Percentiles rank a stretch among this genome's conserved stretches.
phyloP scores from a whole-genome alignment of 768 basidiomycete species.

The Leccinellum luteum region DNA sequence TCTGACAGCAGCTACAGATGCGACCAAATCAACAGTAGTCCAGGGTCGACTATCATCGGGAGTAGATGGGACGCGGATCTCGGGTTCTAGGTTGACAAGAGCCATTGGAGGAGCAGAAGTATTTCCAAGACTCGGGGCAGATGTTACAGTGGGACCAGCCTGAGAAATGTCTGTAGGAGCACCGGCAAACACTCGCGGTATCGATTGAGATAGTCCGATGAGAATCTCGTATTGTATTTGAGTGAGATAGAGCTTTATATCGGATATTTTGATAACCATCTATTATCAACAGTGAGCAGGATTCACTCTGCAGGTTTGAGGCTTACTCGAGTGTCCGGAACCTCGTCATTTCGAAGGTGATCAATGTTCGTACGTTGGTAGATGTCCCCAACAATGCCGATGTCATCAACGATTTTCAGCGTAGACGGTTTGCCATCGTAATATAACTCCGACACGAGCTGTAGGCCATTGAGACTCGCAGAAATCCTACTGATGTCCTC shows the following conservation, averaged over 20 bases:
- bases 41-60: conserved; percentile 39
- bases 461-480: conserved; percentile 81
- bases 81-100: conserved; percentile 45
- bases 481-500: conserved; percentile 52
- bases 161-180: conserved; percentile 42
- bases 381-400: conserved; percentile 68
- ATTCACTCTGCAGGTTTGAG: background rate
- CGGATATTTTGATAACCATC: conserved; percentile 74
- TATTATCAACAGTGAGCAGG: conserved; percentile 29
- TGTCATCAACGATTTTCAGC: conserved; percentile 91
- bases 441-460: conserved; percentile 69
- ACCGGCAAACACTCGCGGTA: conserved; percentile 61
- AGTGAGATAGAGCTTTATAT: conserved; percentile 80
- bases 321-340: conserved; percentile 75
- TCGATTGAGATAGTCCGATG: conserved; percentile 60
- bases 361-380: conserved; percentile 60
- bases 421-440: conserved; percentile 45
- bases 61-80: conserved; percentile 40
- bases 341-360: conserved; percentile 45
- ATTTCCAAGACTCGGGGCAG: conserved; percentile 5
- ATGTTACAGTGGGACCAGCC: conserved; percentile 24
- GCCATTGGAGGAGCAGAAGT: conserved; percentile 2
- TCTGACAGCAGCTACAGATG: conserved; percentile 68
- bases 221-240: conserved; percentile 79
- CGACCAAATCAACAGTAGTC: conserved; percentile 70